phyloP scores from a whole-genome alignment of 139 green algal genomes.

The Tetradesmus obliquus region DNA sequence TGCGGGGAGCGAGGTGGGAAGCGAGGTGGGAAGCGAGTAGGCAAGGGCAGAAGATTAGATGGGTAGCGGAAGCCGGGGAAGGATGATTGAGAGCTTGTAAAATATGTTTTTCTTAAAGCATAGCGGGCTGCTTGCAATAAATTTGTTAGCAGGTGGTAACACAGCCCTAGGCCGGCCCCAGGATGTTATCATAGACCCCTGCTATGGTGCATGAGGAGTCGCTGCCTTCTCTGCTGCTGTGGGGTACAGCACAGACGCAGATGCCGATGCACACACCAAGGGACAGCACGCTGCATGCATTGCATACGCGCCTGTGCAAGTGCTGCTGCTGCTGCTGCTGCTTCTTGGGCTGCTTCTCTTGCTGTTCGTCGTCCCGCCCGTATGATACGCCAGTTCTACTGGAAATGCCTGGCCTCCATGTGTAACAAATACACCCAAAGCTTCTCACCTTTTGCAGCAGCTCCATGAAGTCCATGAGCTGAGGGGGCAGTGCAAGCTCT shows the following conservation, averaged over 20 bases:
- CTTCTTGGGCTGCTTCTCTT: background rate
- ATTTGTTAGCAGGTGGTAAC: no score
- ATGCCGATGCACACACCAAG: no score
- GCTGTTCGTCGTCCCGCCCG: background rate
- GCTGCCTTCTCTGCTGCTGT: no score
- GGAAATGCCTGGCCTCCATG: no score
- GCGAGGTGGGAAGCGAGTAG: background rate
- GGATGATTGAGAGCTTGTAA: background rate
- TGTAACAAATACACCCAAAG: background rate
- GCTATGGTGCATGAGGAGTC: no score
- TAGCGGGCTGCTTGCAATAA: no score
- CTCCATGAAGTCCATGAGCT: constrained; percentile 39
- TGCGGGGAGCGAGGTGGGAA: background rate
- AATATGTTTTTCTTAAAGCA: no score
- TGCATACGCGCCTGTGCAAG: background rate
- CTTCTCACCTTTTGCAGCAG: constrained; percentile 23
- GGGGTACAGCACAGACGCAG: background rate
- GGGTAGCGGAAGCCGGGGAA: background rate
- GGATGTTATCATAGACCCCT: no score
- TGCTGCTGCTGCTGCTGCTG: background rate
- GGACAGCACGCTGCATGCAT: background rate
- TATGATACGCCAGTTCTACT: background rate
- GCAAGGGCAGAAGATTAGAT: background rate
- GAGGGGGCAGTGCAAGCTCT: constrained; percentile 24
- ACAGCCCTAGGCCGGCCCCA: background rate